Evolutionary conservation across 2,329 filamentous ascomycete genomes (phyloP).

Genomic region (Neobulgaria alba): DNA sequence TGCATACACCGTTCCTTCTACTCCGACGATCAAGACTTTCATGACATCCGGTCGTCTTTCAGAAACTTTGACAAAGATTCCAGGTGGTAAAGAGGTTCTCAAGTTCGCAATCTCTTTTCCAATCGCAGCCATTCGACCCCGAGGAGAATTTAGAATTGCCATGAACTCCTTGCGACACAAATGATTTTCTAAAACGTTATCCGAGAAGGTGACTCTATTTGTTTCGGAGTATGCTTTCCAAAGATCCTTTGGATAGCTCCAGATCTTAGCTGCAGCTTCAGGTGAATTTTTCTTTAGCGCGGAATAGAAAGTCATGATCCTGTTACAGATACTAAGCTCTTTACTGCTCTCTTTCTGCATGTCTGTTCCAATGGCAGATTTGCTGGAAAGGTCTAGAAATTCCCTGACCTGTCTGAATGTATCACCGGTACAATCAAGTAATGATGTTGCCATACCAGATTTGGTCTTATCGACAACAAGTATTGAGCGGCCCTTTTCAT

Average conservation of each 20-base stretch:
- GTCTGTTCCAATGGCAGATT: background rate
- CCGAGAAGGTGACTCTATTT: slow-evolving; percentile 17
- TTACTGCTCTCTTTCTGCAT: background rate
- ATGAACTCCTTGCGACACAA: no score
- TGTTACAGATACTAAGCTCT: slow-evolving; percentile 2
- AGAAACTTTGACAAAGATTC: slow-evolving; percentile 20
- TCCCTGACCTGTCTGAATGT: slow-evolving; percentile 3
- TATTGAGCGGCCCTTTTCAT: background rate
- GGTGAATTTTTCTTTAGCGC: background rate
- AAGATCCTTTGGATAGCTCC: no score
- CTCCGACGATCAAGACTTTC: slow-evolving; percentile 19
- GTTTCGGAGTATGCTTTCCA: slow-evolving; percentile 14
- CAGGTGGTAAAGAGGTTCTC: slow-evolving; percentile 16
- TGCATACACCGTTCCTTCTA: slow-evolving; percentile 18
- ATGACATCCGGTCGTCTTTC: slow-evolving; percentile 18
- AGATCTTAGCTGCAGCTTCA: no score
- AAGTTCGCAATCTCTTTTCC: slow-evolving; percentile 20
- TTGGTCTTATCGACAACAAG: background rate
- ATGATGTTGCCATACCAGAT: slow-evolving; percentile 2
- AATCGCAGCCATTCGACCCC: slow-evolving; percentile 15
- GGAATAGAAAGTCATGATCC: slow-evolving; percentile 2
- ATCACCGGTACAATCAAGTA: slow-evolving; percentile 2
- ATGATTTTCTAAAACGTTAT: no score
- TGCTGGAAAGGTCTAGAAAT: slow-evolving; percentile 2
- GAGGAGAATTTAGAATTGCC: no score